Conservation (phyloP, 1,284 basidiomycete species). For the Sanguinoderma infundibulare region DNA sequence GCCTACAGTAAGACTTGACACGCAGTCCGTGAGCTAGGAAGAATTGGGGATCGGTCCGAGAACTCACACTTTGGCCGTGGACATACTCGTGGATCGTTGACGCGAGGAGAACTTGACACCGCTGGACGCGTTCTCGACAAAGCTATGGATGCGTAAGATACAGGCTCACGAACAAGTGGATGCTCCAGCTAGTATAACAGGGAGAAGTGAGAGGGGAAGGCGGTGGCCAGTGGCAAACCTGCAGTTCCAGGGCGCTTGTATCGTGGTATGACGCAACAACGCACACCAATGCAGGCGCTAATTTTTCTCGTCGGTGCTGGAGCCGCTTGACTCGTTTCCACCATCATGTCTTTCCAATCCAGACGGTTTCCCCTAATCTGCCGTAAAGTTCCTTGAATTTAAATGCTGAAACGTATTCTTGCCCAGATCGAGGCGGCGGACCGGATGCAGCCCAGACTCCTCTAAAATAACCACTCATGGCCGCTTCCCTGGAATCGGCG, state of each 20-base stretch:
- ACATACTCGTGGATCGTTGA: constrained; percentile 8
- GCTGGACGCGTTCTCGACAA: neutral
- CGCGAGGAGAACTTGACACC: neutral
- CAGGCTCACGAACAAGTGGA: neutral
- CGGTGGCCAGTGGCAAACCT: neutral
- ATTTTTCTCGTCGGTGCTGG: too few relatives aligned
- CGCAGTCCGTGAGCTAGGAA: neutral
- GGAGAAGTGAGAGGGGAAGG: neutral
- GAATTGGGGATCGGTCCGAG: too few relatives aligned
- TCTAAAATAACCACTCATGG: neutral
- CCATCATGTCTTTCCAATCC: too few relatives aligned
- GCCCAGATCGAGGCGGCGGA: neutral
- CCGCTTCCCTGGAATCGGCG: neutral
- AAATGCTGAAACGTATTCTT: too few relatives aligned
- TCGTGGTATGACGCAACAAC: constrained; percentile 14
- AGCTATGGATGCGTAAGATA: neutral
- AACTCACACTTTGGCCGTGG: constrained; percentile 28
- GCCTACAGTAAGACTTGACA: constrained; percentile 82
- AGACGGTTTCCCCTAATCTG: too few relatives aligned
- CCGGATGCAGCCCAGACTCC: neutral
- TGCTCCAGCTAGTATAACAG: neutral
- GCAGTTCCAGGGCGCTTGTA: neutral
- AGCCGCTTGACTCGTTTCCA: too few relatives aligned
- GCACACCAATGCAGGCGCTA: constrained; percentile 2
- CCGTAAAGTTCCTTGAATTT: neutral